phyloP scores from a whole-genome alignment of 2,329 filamentous ascomycete species.

The Neonectria magnoliae region DNA sequence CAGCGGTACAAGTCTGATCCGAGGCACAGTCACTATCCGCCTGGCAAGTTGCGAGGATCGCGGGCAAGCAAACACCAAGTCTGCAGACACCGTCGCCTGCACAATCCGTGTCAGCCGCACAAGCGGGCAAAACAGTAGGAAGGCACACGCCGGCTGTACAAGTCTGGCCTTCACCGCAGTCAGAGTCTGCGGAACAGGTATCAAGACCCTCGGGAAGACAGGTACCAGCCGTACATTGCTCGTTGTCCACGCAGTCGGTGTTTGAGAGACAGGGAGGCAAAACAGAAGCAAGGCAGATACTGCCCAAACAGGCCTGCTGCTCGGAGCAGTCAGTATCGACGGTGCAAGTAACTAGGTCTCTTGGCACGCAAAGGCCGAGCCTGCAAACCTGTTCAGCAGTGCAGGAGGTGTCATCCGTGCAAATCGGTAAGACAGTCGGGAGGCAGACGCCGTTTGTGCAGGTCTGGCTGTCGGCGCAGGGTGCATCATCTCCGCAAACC shows the following conservation, averaged over 20 bases:
- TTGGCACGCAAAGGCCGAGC: slow-evolving; percentile 11
- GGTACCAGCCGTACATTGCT: slow-evolving; percentile 3
- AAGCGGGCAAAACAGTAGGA: slow-evolving; percentile 7
- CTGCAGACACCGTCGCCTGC: slow-evolving; percentile 6
- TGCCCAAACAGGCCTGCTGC: slow-evolving; percentile 1
- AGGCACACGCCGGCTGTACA: slow-evolving; percentile 9
- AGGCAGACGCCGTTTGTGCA: slow-evolving; percentile 9
- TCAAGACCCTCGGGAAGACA: slow-evolving; percentile 10
- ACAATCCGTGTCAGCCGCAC: slow-evolving; percentile 10
- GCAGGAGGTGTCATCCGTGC: slow-evolving; percentile 2
- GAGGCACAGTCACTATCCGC: neutral
- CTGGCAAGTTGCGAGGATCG: neutral
- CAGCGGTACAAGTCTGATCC: slow-evolving; percentile 9
- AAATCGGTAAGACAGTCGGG: slow-evolving; percentile 5
- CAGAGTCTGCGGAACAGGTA: neutral
- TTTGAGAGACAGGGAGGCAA: slow-evolving; percentile 1
- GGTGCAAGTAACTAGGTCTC: neutral
- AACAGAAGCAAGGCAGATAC: neutral
- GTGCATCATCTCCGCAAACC: neutral
- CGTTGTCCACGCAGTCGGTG: neutral
- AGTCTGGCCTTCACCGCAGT: neutral
- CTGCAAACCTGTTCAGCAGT: slow-evolving; percentile 18
- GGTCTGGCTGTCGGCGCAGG: neutral
- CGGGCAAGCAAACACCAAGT: slow-evolving; percentile 11
- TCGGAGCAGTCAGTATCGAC: slow-evolving; percentile 3